Conservation (phyloP, 83 land plant genomes). For the Larix sibirica region DNA sequence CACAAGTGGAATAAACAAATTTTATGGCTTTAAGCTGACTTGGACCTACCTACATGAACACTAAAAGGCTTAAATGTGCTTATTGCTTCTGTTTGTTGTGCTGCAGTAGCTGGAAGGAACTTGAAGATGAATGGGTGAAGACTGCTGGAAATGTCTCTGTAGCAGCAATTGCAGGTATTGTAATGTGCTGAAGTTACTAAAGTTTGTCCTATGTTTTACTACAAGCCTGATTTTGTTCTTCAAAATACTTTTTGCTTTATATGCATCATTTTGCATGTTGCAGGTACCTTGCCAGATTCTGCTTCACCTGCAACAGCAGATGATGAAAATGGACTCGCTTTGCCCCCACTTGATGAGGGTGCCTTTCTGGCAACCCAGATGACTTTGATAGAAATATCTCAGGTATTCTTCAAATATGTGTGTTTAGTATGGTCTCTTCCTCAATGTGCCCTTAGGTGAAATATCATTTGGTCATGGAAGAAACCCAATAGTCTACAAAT, state of each 20-base stretch:
- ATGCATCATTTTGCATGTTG: not conserved
- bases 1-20: not conserved
- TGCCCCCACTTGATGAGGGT: slow-evolving; percentile 74
- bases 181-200: not conserved
- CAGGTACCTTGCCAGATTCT: slow-evolving; percentile 48
- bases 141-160: slow-evolving; percentile 17
- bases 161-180: slow-evolving; percentile 20
- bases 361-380: slow-evolving; percentile 47
- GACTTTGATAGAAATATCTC: slow-evolving; percentile 48
- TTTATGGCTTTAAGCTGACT: not conserved
- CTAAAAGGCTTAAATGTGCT: not conserved
- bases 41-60: not conserved
- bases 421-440: not conserved
- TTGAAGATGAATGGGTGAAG: slow-evolving; percentile 56
- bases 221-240: not conserved
- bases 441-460: not conserved
- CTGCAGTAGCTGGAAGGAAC: slow-evolving; percentile 61
- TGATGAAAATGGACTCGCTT: slow-evolving; percentile 70
- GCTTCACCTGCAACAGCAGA: slow-evolving; percentile 40
- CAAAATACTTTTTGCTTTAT: not conserved
- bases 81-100: not conserved
- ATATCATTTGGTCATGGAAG: not conserved
- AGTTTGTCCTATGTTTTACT: not conserved
- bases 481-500: not conserved
- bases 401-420: slow-evolving; percentile 30